Evolutionary conservation across 257 asterid species (phyloP).

Genomic region (Nicotiana tomentosiformis): DNA sequence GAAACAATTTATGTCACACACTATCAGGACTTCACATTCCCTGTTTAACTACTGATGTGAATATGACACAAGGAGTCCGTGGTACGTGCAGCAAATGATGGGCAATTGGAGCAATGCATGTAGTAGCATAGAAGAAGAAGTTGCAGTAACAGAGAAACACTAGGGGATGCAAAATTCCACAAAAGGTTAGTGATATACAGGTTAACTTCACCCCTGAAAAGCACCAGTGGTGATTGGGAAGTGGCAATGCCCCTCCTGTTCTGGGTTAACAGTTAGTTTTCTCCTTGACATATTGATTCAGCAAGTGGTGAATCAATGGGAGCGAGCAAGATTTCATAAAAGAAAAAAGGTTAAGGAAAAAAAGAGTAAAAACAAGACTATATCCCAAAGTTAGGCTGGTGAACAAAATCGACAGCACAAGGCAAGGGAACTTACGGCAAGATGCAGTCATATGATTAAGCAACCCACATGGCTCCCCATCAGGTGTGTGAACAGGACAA

Average conservation of each 20-base stretch:
- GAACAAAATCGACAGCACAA: constrained; percentile 3
- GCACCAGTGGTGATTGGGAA: neutral
- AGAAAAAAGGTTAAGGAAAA: neutral
- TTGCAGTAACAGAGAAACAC: neutral
- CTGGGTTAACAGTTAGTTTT: no score
- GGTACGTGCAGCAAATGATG: neutral
- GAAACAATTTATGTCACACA: neutral
- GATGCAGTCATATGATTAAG: constrained; percentile 87
- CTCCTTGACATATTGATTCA: no score
- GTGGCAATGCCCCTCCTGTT: no score
- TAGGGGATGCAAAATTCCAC: neutral
- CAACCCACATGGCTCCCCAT: constrained; percentile 98
- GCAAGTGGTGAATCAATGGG: neutral
- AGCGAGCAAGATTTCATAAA: neutral
- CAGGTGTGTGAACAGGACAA: constrained; percentile 99
- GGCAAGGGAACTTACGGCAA: constrained; percentile 63
- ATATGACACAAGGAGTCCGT: neutral
- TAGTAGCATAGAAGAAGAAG: neutral
- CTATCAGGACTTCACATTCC: neutral
- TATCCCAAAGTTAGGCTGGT: neutral
- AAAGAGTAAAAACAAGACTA: neutral
- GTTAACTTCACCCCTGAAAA: neutral
- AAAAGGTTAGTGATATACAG: neutral
- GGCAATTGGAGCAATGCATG: neutral
- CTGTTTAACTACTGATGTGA: neutral